A percentile compares a stretch with the other conserved stretches of the same genome.
Conservation (phyloP, 768 basidiomycete genomes). For the Suillus paluster region DNA sequence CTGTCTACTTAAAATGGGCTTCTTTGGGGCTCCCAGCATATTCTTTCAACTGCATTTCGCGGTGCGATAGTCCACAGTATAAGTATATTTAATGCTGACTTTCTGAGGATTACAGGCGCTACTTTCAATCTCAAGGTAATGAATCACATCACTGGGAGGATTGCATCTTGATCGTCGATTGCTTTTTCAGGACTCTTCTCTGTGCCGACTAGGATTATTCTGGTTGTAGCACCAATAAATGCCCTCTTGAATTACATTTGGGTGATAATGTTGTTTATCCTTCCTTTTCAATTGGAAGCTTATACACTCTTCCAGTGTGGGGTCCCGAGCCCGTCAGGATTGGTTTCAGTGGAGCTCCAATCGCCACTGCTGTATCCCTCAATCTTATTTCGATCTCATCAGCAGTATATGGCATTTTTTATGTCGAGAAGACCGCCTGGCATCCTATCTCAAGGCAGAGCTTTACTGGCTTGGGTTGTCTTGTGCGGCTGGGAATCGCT, state of each 20-base stretch:
- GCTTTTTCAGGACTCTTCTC: slow-evolving; percentile 58
- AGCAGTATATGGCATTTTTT: slow-evolving; percentile 64
- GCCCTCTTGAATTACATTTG: slow-evolving; percentile 83
- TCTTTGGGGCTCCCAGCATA: slow-evolving; percentile 83
- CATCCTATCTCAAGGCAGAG: slow-evolving; percentile 67
- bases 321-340: slow-evolving; percentile 39
- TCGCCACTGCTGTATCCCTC: slow-evolving; percentile 87
- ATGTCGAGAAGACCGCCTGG: slow-evolving; percentile 78
- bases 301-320: slow-evolving; percentile 14
- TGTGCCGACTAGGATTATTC: slow-evolving; percentile 82
- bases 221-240: slow-evolving; percentile 87
- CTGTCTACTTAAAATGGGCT: slow-evolving; percentile 75
- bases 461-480: slow-evolving; percentile 68
- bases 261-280: slow-evolving; percentile 51
- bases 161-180: slow-evolving; percentile 32
- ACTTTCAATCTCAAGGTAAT: slow-evolving; percentile 73
- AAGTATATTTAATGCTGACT: neutral
- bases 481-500: slow-evolving; percentile 79
- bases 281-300: slow-evolving; percentile 7
- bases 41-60: slow-evolving; percentile 56
- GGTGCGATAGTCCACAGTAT: slow-evolving; percentile 33
- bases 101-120: slow-evolving; percentile 35
- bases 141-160: slow-evolving; percentile 29
- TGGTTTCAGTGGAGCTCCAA: slow-evolving; percentile 67
- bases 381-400: slow-evolving; percentile 77